These are phyloP conservation scores for Alopecurus myosuroides DNA, from an alignment of 176 grass and related monocot genomes.

Conservation along the genomic window DNA sequence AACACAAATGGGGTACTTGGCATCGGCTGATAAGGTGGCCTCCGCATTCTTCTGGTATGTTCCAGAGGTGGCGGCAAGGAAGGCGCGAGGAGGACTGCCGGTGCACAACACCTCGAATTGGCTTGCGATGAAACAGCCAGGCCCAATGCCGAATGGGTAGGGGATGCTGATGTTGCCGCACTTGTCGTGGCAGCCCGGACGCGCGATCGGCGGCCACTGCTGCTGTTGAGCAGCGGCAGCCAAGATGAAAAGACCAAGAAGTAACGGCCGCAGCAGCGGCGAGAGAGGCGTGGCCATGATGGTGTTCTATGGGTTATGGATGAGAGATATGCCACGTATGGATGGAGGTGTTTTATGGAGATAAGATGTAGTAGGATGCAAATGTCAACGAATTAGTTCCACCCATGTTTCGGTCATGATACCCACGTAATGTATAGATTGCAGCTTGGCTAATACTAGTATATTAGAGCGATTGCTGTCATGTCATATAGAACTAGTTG, in stretches of 20 bases:
- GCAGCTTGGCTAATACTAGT: too few species aligned
- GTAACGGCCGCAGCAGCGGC: not conserved
- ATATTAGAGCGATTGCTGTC: too few species aligned
- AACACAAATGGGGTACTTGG: not conserved
- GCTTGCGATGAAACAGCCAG: not conserved
- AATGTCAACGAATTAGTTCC: too few species aligned
- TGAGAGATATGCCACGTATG: not conserved
- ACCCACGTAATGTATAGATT: too few species aligned
- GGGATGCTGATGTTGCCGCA: slow-evolving; percentile 50
- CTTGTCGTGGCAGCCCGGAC: slow-evolving; percentile 37
- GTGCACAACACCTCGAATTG: not conserved
- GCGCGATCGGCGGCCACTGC: not conserved
- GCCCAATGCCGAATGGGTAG: slow-evolving; percentile 57
- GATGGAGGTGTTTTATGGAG: not conserved
- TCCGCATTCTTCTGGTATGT: not conserved
- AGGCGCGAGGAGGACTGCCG: not conserved
- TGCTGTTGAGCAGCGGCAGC: too few species aligned
- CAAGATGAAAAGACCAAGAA: too few species aligned
- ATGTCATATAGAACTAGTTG: too few species aligned
- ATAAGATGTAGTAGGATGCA: not conserved
- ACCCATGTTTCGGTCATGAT: too few species aligned
- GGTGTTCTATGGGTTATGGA: not conserved
- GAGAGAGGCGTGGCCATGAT: not conserved
- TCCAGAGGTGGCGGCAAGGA: not conserved
- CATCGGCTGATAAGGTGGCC: not conserved